Evolutionary conservation across 75 land plant genomes (phyloP), one percentile per base, ranked within the genome.

Genomic region (Pseudotsuga menziesii): DNA sequence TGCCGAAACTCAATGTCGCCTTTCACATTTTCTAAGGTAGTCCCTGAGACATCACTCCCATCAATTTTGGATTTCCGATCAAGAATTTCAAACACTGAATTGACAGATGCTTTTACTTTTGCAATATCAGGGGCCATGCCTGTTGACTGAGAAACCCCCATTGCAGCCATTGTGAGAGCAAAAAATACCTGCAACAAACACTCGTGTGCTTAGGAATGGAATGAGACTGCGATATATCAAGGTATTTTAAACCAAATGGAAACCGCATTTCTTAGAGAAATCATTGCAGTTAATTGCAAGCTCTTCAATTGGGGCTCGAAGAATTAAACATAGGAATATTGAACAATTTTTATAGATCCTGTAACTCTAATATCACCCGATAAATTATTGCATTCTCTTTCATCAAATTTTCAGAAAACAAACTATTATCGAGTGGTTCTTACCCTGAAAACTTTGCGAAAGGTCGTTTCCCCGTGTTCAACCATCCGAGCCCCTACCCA

Each of bases 1-100:
- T 91, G 88, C 14, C 72, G 78, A 23, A 91, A 83, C 79, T 93
- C 96, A 64, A 93, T 89, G n/a, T 91, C 79, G 0, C 92, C 92
- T 29, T 78, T 85, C 3, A 88, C 76, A 56, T 6, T 76, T 8
- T 86, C 86, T 61, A 88, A 36, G 0, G 79, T 83, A 59, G 58
- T 66, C 16, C 91, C 93, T 3, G 87, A 76, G 25, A 75, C 82
- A 55, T 84, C 79, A 55, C 67, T 76, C 1, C 87, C 74, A 58
- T 88, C 61, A 81, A 90, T 93, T 61, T 82, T 83, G 0, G 96
- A 93, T 79, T 85, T 66, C 0, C 92, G 76, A 35, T 93, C 96
- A 44, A 91, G 79, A 60, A 93, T 77, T 48, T 81, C 75, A 78
- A 93, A 93, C 56, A 93, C 75, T 5, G 96, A 93, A 78, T 87